phyloP scores from a whole-genome alignment of 371 early-diverging fungal genomes.

The Rhizopus sp. region DNA sequence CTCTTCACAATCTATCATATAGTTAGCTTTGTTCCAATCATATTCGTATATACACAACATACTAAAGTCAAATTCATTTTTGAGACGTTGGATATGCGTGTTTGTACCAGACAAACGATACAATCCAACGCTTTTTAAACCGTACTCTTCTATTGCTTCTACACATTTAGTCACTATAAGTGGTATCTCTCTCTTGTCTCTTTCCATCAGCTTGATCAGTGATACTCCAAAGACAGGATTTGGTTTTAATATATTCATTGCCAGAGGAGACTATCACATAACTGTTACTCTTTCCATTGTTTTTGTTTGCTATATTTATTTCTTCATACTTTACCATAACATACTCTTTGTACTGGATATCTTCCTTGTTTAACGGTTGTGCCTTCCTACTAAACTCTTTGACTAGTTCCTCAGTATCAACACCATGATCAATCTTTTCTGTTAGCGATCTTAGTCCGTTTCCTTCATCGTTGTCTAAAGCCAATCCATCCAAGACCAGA shows the following conservation, averaged over 20 bases:
- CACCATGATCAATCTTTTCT: conserved; percentile 59
- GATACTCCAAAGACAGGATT: conserved; percentile 72
- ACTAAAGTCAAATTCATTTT: conserved; percentile 73
- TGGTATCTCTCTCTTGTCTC: conserved; percentile 74
- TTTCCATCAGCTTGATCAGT: conserved; percentile 57
- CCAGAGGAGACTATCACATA: conserved; percentile 55
- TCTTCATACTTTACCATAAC: conserved; percentile 19
- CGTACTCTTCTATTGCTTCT: conserved; percentile 71
- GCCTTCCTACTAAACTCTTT: conserved; percentile 29
- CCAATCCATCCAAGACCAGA: conserved; percentile 34
- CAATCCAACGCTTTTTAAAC: conserved; percentile 71
- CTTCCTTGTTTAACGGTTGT: conserved; percentile 24
- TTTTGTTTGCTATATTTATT: too few species aligned
- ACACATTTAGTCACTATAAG: conserved; percentile 73
- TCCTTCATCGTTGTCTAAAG: conserved; percentile 41
- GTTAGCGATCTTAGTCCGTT: conserved; percentile 55
- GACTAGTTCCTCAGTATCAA: conserved; percentile 47
- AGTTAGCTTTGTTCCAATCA: neutral
- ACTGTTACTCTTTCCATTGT: neutral
- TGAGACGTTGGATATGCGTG: conserved; percentile 67
- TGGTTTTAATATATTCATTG: conserved; percentile 59
- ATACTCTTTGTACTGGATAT: conserved; percentile 66
- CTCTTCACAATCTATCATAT: conserved; percentile 51
- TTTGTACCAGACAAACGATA: conserved; percentile 84
- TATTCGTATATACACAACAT: conserved; percentile 1